A percentile compares a stretch with the other conserved stretches of the same genome.
Conservation (phyloP, 208 protist genomes). For the Perkinsela sp. region DNA sequence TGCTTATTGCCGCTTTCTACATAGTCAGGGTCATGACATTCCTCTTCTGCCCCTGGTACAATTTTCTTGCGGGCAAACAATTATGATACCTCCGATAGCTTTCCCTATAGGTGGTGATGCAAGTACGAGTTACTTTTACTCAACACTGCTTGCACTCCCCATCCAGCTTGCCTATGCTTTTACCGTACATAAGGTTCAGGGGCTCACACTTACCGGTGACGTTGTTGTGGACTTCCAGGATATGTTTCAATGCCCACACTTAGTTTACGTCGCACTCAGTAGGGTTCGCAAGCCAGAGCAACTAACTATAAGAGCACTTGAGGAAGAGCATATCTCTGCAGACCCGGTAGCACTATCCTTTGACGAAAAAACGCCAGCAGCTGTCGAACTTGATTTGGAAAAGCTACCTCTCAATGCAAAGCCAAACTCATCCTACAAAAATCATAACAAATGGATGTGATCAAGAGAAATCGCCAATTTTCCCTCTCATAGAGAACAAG, state of each 20-base stretch:
- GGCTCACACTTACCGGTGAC: conserved; percentile 35
- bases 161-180: conserved; percentile 60
- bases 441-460: background rate
- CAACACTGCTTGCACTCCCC: conserved; percentile 33
- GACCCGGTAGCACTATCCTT: conserved; percentile 33
- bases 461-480: too few species aligned
- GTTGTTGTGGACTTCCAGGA: conserved; percentile 49
- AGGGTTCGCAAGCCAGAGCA: conserved; percentile 50
- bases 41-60: conserved; percentile 35
- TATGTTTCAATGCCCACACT: conserved; percentile 56
- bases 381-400: background rate
- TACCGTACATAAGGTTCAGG: conserved; percentile 70
- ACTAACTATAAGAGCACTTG: conserved; percentile 26
- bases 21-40: conserved; percentile 6
- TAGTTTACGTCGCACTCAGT: conserved; percentile 60
- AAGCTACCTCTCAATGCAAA: background rate
- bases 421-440: background rate
- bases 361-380: conserved; percentile 11
- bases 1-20: background rate
- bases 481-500: too few species aligned
- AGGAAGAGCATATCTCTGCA: conserved; percentile 31
- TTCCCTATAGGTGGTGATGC: conserved; percentile 23
- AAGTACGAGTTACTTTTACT: conserved; percentile 40
- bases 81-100: conserved; percentile 34
- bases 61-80: conserved; percentile 24